Conservation (phyloP, 495 filamentous ascomycete species). For the Aspergillus cavernicola region DNA sequence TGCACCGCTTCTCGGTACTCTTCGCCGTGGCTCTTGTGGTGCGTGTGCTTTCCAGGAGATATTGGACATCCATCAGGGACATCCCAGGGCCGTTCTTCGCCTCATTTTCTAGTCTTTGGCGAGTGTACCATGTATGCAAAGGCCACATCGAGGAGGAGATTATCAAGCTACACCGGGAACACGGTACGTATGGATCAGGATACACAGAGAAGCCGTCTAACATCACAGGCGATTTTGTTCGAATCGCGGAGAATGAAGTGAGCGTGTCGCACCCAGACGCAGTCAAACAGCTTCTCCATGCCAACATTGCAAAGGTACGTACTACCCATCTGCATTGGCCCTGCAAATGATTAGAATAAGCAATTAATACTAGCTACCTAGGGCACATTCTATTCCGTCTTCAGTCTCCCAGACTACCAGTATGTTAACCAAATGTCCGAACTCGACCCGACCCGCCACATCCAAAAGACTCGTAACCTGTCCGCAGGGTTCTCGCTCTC, state of each 20-base stretch:
- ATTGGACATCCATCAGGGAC: constrained; percentile 24
- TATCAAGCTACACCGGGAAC: constrained; percentile 37
- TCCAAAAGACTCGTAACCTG: constrained; percentile 31
- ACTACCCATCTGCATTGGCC: background rate
- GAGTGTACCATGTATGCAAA: constrained; percentile 32
- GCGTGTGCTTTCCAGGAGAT: constrained; percentile 14
- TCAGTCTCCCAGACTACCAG: constrained; percentile 37
- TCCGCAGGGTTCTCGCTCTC: constrained; percentile 36
- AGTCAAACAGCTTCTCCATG: constrained; percentile 29
- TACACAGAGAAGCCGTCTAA: background rate
- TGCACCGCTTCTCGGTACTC: background rate
- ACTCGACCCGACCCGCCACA: constrained; percentile 31
- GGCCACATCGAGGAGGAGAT: constrained; percentile 37
- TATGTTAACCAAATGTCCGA: constrained; percentile 45
- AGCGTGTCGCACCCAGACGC: constrained; percentile 45
- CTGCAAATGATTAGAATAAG: background rate
- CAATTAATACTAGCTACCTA: constrained; percentile 6
- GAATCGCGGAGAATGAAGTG: constrained; percentile 48
- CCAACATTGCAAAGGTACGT: constrained; percentile 24
- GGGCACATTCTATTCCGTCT: constrained; percentile 29
- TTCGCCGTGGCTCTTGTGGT: background rate
- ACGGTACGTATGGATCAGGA: constrained; percentile 25
- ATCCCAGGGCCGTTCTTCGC: constrained; percentile 42
- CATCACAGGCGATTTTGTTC: constrained; percentile 39
- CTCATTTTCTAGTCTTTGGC: constrained; percentile 40